A percentile compares a stretch with the other conserved stretches of the same genome.
phyloP scores from a whole-genome alignment of 208 protist genomes.

The Leishmania tarentolae region DNA sequence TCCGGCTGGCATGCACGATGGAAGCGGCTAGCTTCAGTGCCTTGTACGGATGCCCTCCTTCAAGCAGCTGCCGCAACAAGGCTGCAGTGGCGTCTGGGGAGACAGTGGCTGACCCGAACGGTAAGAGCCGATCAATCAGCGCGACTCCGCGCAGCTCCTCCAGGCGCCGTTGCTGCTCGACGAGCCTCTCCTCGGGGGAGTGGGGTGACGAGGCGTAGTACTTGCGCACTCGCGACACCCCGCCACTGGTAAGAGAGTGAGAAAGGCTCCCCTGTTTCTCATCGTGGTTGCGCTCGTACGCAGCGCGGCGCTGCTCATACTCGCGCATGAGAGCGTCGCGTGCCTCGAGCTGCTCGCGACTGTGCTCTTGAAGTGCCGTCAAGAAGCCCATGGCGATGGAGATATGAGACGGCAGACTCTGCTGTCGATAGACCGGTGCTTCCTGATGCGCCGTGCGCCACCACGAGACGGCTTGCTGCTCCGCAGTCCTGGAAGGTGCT shows the following conservation, averaged over 20 bases:
- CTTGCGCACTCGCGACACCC: conserved; percentile 17
- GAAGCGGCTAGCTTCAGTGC: conserved; percentile 48
- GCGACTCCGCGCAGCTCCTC: conserved; percentile 20
- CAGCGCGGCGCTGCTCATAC: conserved; percentile 37
- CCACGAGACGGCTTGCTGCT: conserved; percentile 13
- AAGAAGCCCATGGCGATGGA: conserved; percentile 38
- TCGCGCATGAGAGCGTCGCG: conserved; percentile 37
- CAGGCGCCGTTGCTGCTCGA: conserved; percentile 6
- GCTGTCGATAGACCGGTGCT: conserved; percentile 12
- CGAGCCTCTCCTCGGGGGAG: background rate
- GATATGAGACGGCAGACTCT: conserved; percentile 22
- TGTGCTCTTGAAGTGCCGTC: conserved; percentile 46
- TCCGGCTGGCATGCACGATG: conserved; percentile 45
- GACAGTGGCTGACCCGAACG: conserved; percentile 43
- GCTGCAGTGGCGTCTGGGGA: conserved; percentile 36
- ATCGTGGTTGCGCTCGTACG: conserved; percentile 14
- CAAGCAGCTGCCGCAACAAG: conserved; percentile 47
- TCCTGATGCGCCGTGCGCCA: conserved; percentile 10
- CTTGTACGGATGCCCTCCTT: conserved; percentile 47
- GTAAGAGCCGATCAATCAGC: conserved; percentile 56
- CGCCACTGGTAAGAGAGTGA: background rate
- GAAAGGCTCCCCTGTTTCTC: conserved; percentile 1
- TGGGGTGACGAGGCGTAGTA: conserved; percentile 12
- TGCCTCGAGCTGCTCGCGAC: conserved; percentile 20
- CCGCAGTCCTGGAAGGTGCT: background rate